Base-by-base conservation (phyloP, 2,329 filamentous ascomycete genomes). In the Trichoderma sp. region DNA sequence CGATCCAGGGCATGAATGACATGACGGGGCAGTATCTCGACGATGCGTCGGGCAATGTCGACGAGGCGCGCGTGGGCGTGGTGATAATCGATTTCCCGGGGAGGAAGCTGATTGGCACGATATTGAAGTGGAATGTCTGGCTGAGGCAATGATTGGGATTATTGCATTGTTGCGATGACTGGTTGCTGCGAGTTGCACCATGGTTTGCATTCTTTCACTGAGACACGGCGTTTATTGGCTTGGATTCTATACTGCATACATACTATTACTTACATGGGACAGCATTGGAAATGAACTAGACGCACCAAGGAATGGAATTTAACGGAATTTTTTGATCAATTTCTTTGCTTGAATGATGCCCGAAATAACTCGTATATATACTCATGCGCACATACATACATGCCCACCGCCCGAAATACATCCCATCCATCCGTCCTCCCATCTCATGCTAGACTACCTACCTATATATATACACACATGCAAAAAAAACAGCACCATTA, bases 71-170 rank as follows among this genome's bases (percentile, higher is more conserved):
- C 28, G 79, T 81, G 1, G 83, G 83, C 13, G 75, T 85, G 10
- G 77, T 85, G 43, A 85, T 85, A 71, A 77, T 83, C 2, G 83
- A 85, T 69, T 85, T 85, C 59, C 83, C 83, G 0, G 83, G 83
- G 3, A 75, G 74, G 71, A 77, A 75, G 58, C 76, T 83, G 34
- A 78, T 85, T 46, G 77, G 82, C 32, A 78, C 76, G 26, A 77
- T 85, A 11, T 69, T 85, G 64, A 74, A 71, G 43, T 80, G 81
- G 75, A 85, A 85, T 70, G 72, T 72, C 26, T 74, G 74, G 64
- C 61, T 79, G 43, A 32, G 46, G 24, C n/a, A 34, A 4, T 26
- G 52, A 18, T 11, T 28, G 5, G 21, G 34, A 21, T 37, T 61
- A 21, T 14, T 34, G 49, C 26, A 59, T 14, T 21, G 18, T 24